Base-by-base conservation (phyloP, 2,329 filamentous ascomycete genomes). In the Ophiocordyceps camponoti-floridani region DNA sequence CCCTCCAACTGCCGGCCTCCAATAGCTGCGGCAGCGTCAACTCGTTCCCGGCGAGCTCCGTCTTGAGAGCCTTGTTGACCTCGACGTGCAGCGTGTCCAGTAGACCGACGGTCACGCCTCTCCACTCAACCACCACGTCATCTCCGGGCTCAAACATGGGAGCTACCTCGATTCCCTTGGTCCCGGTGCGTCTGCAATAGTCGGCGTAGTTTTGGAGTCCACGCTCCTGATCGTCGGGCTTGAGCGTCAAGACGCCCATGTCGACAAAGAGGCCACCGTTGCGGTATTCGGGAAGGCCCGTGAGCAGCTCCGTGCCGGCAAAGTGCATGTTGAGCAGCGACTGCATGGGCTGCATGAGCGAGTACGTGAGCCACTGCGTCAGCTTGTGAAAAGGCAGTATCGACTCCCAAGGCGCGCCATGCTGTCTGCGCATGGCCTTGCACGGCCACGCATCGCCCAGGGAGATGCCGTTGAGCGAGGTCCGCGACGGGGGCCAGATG, bases 1-100 rank as follows among this genome's bases (percentile, higher is more conserved):
- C 88, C 83, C 96, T 96, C 89, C 91, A 98, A 58, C 85, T 94
- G 44, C 91, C 91, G 13, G 89, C 91, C 62, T 96, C 91, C 16
- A 98, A 70, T 67, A 98, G 77, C 61, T 98, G 91, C 6, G 88
- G 79, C 52, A 96, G 63, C 38, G 69, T 84, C 58, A 98, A 64
- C 51, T 89, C 77, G 35, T 75, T 67, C 4, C 83, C 85, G 8
- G 69, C 71, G 38, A 95, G 63, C 45, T 77, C 72, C 2, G 54
- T 56, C 46, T 75, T 77, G 42, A 95, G 64, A 38, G 68, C 62
- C 58, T 84, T 85, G 52, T 72, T 68, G 33, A 77, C 68, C 43
- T 72, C 68, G 2, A 49, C 51, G 45, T 68, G 68, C 37, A 80
- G 59, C 48, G 61, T 59, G 51, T 80, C 76, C 2, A 80, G 61